Evolutionary conservation across 176 grass and related monocot species (phyloP).

Genomic region (Musa beccarii): DNA sequence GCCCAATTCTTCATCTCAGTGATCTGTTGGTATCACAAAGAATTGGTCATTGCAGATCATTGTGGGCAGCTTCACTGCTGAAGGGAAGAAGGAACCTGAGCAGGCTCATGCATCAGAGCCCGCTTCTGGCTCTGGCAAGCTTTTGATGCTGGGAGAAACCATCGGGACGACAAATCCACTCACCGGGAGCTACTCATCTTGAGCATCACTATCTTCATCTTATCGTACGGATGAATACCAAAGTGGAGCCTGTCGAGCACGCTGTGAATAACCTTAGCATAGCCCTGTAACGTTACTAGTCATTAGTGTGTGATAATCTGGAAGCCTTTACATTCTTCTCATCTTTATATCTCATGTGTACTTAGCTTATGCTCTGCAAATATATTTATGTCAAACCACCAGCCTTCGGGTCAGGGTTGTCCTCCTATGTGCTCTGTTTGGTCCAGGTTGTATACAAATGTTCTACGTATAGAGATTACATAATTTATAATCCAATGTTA

Average conservation of each 20-base stretch:
- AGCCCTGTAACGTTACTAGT: neutral
- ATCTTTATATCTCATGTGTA: neutral
- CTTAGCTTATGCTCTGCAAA: neutral
- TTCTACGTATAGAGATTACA: too few relatives aligned
- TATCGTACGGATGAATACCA: neutral
- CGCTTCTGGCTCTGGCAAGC: neutral
- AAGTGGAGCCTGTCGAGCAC: neutral
- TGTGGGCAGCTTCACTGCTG: neutral
- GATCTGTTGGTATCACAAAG: neutral
- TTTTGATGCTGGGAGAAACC: neutral
- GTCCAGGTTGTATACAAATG: too few relatives aligned
- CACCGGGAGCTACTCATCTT: neutral
- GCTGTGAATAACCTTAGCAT: neutral
- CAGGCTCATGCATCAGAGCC: neutral
- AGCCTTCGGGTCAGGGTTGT: too few relatives aligned
- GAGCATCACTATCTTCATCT: neutral
- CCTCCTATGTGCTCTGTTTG: too few relatives aligned
- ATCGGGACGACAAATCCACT: neutral
- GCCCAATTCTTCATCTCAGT: neutral
- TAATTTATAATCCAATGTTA: too few relatives aligned
- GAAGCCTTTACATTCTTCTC: neutral
- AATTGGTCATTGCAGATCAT: constrained; percentile 8
- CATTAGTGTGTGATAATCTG: neutral
- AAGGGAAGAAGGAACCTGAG: neutral
- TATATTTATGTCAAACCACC: neutral